Evolutionary conservation across 305 asterid genomes (phyloP), one percentile per base, ranked within the genome.

Genomic region (Striga hermonthica): DNA sequence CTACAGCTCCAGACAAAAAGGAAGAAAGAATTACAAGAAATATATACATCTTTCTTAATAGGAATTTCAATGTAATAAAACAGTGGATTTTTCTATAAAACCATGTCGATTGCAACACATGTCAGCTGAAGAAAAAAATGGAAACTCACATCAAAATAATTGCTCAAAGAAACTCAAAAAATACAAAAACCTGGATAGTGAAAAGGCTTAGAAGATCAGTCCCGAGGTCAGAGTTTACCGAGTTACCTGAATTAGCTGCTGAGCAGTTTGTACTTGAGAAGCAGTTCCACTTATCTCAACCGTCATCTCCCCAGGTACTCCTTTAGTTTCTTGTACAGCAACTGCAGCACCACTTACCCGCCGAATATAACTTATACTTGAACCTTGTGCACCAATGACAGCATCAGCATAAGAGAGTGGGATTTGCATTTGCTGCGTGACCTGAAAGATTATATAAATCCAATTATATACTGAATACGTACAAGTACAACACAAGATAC

Each of bases 241-340:
- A 36, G 34, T 78, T 77, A 81, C 98, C 97, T 92, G 97, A 76
- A 92, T 87, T 80, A 89, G 81, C 69, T 92, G 97, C 70, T 87
- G 95, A 69, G 98, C 98, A 66, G 97, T 87, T 80, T 92, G 98
- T 72, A 86, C 95, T 82, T 92, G 98, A 63, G 96, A 85, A 75
- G 96, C 84, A 78, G 91, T 84, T 75, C 97, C 98, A 72, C 81
- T 82, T 55, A 92, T 92, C 85, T 91, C 98, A 62, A 89, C 96
- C 0, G 98, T 91, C 98, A 91, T 91, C 80, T 91, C 98, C 44
- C 85, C 86, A 31, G 98, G 98, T 70, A 82, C 86, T 49, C 95
- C 97, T 73, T 90, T 83, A 12, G 95, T 77, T 82, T 92, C 98
- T 82, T 92, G 98, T 72, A 92, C 86, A 72, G 97, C 80, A 55